Percentiles rank a stretch among this genome's conserved stretches.
Conservation (phyloP, 768 basidiomycete genomes). For the Trametes villosa region DNA sequence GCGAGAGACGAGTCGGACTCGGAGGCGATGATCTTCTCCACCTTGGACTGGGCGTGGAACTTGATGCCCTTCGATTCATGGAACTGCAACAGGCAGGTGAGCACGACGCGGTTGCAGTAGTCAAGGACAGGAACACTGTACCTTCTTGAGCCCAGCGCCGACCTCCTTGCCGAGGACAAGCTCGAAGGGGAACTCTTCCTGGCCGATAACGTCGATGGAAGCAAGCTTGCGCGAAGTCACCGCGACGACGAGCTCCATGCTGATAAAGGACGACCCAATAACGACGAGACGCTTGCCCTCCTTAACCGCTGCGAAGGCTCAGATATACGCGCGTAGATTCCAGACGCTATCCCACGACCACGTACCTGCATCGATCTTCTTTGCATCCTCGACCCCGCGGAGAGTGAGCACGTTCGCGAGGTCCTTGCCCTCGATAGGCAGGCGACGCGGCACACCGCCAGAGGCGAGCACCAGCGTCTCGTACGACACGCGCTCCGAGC, state of each 20-base stretch:
- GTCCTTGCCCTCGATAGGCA: conserved; percentile 77
- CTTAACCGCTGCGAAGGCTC: conserved; percentile 50
- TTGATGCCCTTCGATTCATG: conserved; percentile 83
- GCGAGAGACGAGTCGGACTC: conserved; percentile 26
- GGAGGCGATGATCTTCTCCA: conserved; percentile 58
- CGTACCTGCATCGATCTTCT: conserved; percentile 71
- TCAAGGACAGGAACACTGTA: conserved; percentile 26
- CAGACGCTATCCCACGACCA: no score
- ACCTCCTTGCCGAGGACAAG: conserved; percentile 79
- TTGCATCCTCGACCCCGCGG: conserved; percentile 69
- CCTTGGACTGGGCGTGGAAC: conserved; percentile 77
- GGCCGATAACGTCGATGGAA: conserved; percentile 83
- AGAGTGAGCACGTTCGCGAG: conserved; percentile 80
- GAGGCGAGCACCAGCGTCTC: conserved; percentile 81
- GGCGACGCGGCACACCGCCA: conserved; percentile 71
- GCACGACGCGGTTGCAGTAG: background rate
- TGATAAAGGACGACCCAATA: conserved; percentile 90
- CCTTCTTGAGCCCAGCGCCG: conserved; percentile 78
- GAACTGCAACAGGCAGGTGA: conserved; percentile 46
- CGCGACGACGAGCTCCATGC: conserved; percentile 89
- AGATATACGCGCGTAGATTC: no score
- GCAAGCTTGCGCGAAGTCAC: conserved; percentile 74
- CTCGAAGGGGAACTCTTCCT: conserved; percentile 82
- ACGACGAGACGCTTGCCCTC: conserved; percentile 80
- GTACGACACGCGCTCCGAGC: conserved; percentile 61